Evolutionary conservation across 257 asterid genomes (phyloP), one percentile per base, ranked within the genome.

Genomic region (Prunella vulgaris): DNA sequence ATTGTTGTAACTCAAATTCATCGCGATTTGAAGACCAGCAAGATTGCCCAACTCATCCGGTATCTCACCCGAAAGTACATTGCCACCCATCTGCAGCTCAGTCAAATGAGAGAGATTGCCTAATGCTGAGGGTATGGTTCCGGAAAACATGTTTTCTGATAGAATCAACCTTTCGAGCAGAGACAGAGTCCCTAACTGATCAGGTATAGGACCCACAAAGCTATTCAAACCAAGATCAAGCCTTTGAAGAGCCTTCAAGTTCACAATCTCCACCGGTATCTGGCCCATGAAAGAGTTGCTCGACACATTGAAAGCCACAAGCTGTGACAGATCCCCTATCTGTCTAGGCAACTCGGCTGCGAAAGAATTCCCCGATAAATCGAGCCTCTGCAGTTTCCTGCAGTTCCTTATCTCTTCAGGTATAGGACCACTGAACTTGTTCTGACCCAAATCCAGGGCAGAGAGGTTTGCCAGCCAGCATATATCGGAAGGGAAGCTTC

Each of bases 51-150:
- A 69, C 86, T 90, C 92, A n/a, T 70, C 69, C 3, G 98, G 97
- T 74, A 93, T 90, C 60, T 73, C 82, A 10, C 97, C 98, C 1
- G 95, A 85, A 30, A 93, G 72, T 7, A 63, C 68, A 57, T 93
- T 93, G 12, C 90, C 92, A 38, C 97, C 98, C 91, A 93, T 90
- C 71, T 88, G 98, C 69, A 93, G 85, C 67, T 90, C 98, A 6
- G 89, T 93, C 84, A 93, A 74, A 73, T 81, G 98, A 30, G 96
- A 81, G n/a, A 93, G 84, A 15, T 85, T 83, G 17, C 97, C 98
- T 62, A 93, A 52, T 58, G 85, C 96, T 25, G 79, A 81, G 4
- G 98, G 98, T 52, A 93, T 88, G 20, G 62, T 66, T 35, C 98
- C 95, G 1, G 93, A 82, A 27, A 93, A 74, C 82, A 63, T 75